Evolutionary conservation across 1,139 yeast genomes (phyloP).

Genomic region (Zhuliangozyma blackwelliae): DNA sequence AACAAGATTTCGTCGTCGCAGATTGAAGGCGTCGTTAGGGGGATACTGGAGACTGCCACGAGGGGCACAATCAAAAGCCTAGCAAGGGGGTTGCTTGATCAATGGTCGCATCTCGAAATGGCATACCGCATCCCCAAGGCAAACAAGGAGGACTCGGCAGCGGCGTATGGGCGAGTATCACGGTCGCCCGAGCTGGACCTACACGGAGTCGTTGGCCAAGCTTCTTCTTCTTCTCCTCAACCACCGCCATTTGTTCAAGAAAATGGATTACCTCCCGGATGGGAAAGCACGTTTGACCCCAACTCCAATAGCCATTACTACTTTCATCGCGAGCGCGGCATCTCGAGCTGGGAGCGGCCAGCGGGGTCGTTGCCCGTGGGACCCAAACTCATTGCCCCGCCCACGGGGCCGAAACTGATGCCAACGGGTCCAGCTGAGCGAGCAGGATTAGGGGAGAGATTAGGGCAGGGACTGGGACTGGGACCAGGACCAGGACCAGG

Average conservation of each 20-base stretch:
- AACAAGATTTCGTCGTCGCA: conserved; percentile 79
- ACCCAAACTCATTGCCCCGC: conserved; percentile 6
- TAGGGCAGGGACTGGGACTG: no score
- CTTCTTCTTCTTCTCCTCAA: conserved; percentile 10
- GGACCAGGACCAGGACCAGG: not conserved
- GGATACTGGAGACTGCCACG: conserved; percentile 25
- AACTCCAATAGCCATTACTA: conserved; percentile 44
- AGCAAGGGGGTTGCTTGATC: conserved; percentile 47
- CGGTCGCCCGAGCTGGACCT: conserved; percentile 16
- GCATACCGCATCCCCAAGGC: conserved; percentile 77
- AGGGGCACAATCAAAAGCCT: conserved; percentile 20
- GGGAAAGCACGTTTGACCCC: conserved; percentile 50
- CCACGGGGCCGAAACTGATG: conserved; percentile 7
- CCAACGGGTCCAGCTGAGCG: conserved; percentile 29
- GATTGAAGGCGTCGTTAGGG: conserved; percentile 61
- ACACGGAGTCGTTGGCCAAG: not conserved
- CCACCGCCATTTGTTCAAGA: conserved; percentile 6
- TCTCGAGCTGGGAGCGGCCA: conserved; percentile 62
- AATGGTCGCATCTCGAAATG: conserved; percentile 75
- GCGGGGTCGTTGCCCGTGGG: conserved; percentile 11
- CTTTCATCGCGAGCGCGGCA: conserved; percentile 44
- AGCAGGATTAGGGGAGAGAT: no score
- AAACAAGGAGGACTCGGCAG: conserved; percentile 3
- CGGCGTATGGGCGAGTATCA: conserved; percentile 17
- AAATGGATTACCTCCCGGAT: conserved; percentile 44